Evolutionary conservation across 177 flowering plant genomes (phyloP), one percentile per base, ranked within the genome.

Genomic region (Vitis hybrid): DNA sequence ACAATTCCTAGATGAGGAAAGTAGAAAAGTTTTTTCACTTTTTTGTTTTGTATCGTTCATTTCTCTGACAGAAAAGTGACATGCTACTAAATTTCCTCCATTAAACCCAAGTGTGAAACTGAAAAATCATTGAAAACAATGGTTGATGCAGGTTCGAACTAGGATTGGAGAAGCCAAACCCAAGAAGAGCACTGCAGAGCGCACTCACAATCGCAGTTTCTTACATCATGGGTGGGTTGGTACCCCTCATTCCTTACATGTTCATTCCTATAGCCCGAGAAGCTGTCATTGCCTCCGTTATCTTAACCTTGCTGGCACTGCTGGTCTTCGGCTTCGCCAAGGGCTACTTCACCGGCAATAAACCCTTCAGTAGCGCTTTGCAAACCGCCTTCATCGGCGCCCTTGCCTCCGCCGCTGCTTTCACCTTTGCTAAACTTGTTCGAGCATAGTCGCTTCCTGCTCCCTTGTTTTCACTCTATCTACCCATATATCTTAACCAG

Each of bases 131-230:
- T 17, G 17, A 54, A 54, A 57, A 57, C 3, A 39, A 39, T 5
- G 7, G 2, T 57, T 17, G 18, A 10, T 75, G 82, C 89, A 94
- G 98, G 85, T 94, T 94, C 71, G 98, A 94, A 61, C 87, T 94
- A 30, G 98, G 98, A 68, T 73, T 92, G 72, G 97, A 94, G 82
- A 92, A 92, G 80, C 98, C 98, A n/a, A 84, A 90, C 56, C 98
- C 98, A 56, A 88, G 79, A 60, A 89, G 98, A 72, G 98, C 98
- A 7, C 57, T 89, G 14, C 81, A 89, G 66, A 94, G 98, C 65
- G 98, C 97, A 66, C 21, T 92, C 11, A 94, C 98, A 0, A 94
- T 94, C 8, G 97, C 97, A 2, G 32, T 89, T 0, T 85, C 98
- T 11, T 94, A 94, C 85, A 57, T 90, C 1, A 56, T 86, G 11